phyloP scores from a whole-genome alignment of 2,329 filamentous ascomycete genomes.

The Coniochaeta hoffmannii region DNA sequence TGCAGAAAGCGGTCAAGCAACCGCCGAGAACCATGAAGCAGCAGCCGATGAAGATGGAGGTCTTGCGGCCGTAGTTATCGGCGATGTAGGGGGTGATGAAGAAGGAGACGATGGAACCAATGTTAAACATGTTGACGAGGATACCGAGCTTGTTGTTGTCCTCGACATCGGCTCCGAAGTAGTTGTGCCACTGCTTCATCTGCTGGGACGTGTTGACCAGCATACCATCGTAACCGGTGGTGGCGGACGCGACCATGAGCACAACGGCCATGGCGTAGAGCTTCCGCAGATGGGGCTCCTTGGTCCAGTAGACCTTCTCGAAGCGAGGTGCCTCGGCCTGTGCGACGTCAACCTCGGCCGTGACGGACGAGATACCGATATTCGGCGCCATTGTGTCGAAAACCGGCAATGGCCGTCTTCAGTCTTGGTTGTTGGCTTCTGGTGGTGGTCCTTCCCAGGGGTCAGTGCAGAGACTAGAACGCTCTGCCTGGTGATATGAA shows the following conservation, averaged over 20 bases:
- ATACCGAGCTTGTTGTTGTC: constrained; percentile 38
- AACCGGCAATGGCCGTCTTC: no score
- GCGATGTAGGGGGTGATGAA: constrained; percentile 39
- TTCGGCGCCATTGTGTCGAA: constrained; percentile 4
- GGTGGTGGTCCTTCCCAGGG: not conserved
- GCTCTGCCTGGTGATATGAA: no score
- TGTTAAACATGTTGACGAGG: constrained; percentile 45
- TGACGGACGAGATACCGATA: constrained; percentile 6
- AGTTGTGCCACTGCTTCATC: constrained; percentile 44
- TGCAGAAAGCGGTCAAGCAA: constrained; percentile 33
- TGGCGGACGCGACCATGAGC: constrained; percentile 52
- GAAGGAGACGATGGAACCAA: constrained; percentile 39
- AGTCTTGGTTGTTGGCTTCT: not conserved
- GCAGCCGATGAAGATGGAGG: constrained; percentile 35
- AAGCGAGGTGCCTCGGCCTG: constrained; percentile 27
- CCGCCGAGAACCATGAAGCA: constrained; percentile 38
- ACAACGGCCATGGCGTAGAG: constrained; percentile 33
- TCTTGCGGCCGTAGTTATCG: constrained; percentile 34
- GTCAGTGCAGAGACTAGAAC: not conserved
- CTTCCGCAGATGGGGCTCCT: constrained; percentile 31
- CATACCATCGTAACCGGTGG: constrained; percentile 56
- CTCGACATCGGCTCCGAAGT: constrained; percentile 35
- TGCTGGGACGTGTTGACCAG: constrained; percentile 53
- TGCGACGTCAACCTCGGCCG: constrained; percentile 28
- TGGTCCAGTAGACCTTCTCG: constrained; percentile 30